These are phyloP conservation scores for Hypoxylon cercidicola DNA, from an alignment of 495 filamentous ascomycete species.

Conservation along the genomic window DNA sequence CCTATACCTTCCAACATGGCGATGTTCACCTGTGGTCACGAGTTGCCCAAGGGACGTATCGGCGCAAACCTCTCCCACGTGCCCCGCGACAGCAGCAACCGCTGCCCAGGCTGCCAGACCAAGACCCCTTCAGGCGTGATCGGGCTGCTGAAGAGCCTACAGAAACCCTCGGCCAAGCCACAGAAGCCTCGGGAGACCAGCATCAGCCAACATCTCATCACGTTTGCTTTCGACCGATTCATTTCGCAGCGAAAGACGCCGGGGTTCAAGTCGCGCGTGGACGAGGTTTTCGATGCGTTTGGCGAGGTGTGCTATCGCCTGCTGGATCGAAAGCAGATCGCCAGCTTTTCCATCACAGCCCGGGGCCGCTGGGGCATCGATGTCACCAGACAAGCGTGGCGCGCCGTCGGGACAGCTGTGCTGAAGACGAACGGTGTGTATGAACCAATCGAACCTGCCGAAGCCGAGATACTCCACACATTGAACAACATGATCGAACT, in stretches of 20 bases:
- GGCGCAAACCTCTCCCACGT: slow-evolving; percentile 26
- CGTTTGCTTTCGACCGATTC: slow-evolving; percentile 26
- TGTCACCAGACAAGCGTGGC: slow-evolving; percentile 7
- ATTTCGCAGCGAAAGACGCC: slow-evolving; percentile 20
- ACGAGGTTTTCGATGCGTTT: not conserved
- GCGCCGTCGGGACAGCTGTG: slow-evolving; percentile 6
- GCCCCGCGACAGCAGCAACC: slow-evolving; percentile 12
- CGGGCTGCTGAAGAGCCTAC: slow-evolving; percentile 4
- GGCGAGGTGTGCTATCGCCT: slow-evolving; percentile 6
- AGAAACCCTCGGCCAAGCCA: not conserved
- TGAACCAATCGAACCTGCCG: slow-evolving; percentile 10
- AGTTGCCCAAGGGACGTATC: slow-evolving; percentile 28
- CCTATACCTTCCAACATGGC: slow-evolving; percentile 15
- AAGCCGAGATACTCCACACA: slow-evolving; percentile 14
- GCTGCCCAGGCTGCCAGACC: slow-evolving; percentile 31
- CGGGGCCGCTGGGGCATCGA: slow-evolving; percentile 29
- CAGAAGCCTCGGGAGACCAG: not conserved
- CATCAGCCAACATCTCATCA: slow-evolving; percentile 17
- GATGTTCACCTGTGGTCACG: slow-evolving; percentile 22
- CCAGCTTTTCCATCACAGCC: slow-evolving; percentile 6
- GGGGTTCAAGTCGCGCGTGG: slow-evolving; percentile 14
- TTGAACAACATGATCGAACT: slow-evolving; percentile 32
- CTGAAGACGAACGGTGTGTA: slow-evolving; percentile 25
- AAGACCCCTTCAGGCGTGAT: not conserved
- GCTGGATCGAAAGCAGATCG: slow-evolving; percentile 15